These are phyloP conservation scores for Pseudonitzschia delicatissima DNA, from an alignment of 108 stramenopile species.

Conservation along the genomic window DNA sequence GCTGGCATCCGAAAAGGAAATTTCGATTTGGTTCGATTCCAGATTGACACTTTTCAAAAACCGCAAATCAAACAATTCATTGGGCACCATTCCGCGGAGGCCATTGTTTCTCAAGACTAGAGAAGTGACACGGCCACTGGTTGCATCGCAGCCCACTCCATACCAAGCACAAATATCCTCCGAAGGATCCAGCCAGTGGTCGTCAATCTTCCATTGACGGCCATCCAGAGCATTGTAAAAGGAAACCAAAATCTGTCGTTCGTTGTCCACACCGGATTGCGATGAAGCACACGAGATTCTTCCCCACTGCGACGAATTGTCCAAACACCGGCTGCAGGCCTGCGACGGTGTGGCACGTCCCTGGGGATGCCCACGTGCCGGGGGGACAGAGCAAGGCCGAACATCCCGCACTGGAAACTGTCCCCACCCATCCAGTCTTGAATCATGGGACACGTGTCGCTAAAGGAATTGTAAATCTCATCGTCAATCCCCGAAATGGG, in stretches of 20 bases:
- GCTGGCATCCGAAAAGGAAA: conserved; percentile 29
- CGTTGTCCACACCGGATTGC: conserved; percentile 30
- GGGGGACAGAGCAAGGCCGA: conserved; percentile 74
- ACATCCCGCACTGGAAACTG: conserved; percentile 57
- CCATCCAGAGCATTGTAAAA: conserved; percentile 44
- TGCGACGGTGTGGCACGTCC: conserved; percentile 28
- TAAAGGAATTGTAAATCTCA: conserved; percentile 23
- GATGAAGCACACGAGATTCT: conserved; percentile 27
- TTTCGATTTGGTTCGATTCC: conserved; percentile 28
- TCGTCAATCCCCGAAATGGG: conserved; percentile 30
- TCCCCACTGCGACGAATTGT: conserved; percentile 12
- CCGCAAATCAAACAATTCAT: conserved; percentile 28
- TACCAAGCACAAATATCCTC: conserved; percentile 57
- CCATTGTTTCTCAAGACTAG: conserved; percentile 69
- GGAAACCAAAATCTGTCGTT: conserved; percentile 39
- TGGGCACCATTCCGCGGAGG: conserved; percentile 28
- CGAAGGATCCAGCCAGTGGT: conserved; percentile 29
- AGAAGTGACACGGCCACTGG: conserved; percentile 41
- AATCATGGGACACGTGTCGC: conserved; percentile 18
- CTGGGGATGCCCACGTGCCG: conserved; percentile 48
- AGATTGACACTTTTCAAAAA: conserved; percentile 26
- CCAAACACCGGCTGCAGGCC: conserved; percentile 6
- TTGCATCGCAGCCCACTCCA: conserved; percentile 54
- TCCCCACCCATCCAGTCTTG: conserved; percentile 56
- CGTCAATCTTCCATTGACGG: conserved; percentile 29